These are phyloP conservation scores for Cladosporium velox DNA, from an alignment of 2,329 filamentous ascomycete genomes.

Conservation along the genomic window DNA sequence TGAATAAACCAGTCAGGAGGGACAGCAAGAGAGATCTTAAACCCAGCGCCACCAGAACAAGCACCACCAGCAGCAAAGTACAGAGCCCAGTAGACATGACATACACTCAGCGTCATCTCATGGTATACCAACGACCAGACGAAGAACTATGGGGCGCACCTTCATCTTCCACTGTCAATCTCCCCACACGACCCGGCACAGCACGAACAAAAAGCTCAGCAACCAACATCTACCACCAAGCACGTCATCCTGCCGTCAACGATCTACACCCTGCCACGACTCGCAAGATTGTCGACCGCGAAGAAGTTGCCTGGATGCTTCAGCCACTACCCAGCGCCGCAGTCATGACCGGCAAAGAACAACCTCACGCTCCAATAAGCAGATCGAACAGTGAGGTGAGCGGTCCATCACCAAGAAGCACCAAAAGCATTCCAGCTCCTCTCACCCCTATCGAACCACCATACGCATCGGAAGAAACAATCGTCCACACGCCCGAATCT, in stretches of 20 bases:
- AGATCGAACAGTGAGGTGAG: slow-evolving; percentile 53
- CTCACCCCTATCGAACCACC: slow-evolving; percentile 42
- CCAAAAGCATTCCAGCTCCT: slow-evolving; percentile 25
- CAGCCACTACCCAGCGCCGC: slow-evolving; percentile 87
- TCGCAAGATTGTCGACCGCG: slow-evolving; percentile 38
- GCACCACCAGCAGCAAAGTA: slow-evolving; percentile 45
- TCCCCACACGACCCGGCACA: slow-evolving; percentile 18
- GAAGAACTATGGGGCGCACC: slow-evolving; percentile 77
- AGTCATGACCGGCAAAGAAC: slow-evolving; percentile 83
- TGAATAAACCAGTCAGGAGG: slow-evolving; percentile 18
- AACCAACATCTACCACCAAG: slow-evolving; percentile 16
- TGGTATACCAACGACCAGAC: slow-evolving; percentile 72
- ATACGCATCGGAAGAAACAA: slow-evolving; percentile 37
- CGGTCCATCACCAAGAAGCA: slow-evolving; percentile 36
- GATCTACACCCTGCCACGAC: slow-evolving; percentile 62
- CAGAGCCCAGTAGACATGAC: slow-evolving; percentile 31
- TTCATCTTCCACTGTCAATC: slow-evolving; percentile 25
- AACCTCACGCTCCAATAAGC: neutral
- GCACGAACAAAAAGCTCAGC: slow-evolving; percentile 22
- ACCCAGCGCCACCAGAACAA: slow-evolving; percentile 56
- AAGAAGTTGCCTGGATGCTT: slow-evolving; percentile 85
- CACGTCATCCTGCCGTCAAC: slow-evolving; percentile 62
- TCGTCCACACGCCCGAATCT: slow-evolving; percentile 39
- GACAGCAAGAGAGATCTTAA: slow-evolving; percentile 62
- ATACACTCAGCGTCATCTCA: slow-evolving; percentile 16